phyloP scores from a whole-genome alignment of 441 rosid species.

The Erodium moschatum region DNA sequence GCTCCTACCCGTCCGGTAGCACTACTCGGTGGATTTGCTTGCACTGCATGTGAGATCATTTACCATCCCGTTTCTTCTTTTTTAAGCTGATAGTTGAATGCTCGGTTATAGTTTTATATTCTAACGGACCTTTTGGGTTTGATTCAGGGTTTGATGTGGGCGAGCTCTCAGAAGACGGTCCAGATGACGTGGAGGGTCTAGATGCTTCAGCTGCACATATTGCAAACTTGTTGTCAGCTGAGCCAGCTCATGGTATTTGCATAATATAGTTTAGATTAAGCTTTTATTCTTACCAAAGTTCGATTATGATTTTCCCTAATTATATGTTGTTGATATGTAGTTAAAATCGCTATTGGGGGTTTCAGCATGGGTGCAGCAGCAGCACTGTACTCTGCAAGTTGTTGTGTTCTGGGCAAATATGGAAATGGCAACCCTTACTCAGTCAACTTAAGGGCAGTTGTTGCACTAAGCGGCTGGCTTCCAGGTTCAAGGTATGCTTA shows the following conservation, averaged over 20 bases:
- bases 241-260: constrained; percentile 67
- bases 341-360: constrained; percentile 56
- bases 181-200: constrained; percentile 76
- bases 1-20: constrained; percentile 79
- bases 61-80: neutral
- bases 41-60: constrained; percentile 70
- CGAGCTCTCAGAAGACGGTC: constrained; percentile 66
- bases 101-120: no score
- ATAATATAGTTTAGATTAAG: no score
- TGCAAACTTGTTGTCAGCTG: constrained; percentile 70
- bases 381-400: constrained; percentile 56
- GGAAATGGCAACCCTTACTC: constrained; percentile 44
- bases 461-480: constrained; percentile 72
- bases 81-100: no score
- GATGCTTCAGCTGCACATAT: constrained; percentile 88
- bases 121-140: constrained; percentile 12
- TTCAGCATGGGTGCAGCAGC: constrained; percentile 64
- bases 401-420: constrained; percentile 44
- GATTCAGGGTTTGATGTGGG: constrained; percentile 82
- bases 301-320: no score
- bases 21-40: constrained; percentile 77
- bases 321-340: constrained; percentile 22
- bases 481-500: constrained; percentile 33
- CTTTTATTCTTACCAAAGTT: no score
- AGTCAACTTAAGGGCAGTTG: constrained; percentile 46